These are phyloP conservation scores for Mycena leptocephala DNA, from an alignment of 768 basidiomycete species.

Conservation along the genomic window DNA sequence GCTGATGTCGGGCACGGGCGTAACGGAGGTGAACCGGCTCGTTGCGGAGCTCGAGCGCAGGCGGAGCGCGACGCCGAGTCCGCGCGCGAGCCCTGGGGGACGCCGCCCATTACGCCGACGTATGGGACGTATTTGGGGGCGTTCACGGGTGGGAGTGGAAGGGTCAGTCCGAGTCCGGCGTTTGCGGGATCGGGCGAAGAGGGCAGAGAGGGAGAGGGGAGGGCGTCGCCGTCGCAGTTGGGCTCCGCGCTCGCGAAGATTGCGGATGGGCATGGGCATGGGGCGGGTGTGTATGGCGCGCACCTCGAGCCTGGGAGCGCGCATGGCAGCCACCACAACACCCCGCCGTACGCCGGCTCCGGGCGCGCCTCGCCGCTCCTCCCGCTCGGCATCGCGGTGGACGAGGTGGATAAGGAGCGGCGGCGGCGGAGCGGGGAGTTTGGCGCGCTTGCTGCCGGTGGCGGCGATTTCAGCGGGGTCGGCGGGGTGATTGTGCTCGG, in stretches of 20 bases:
- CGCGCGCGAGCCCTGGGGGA: not conserved
- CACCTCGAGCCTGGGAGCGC: not conserved
- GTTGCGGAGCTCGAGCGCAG: constrained; percentile 31
- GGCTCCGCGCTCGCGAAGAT: constrained; percentile 23
- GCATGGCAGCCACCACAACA: not conserved
- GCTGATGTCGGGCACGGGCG: constrained; percentile 25
- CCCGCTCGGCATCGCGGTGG: constrained; percentile 36
- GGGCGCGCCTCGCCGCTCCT: constrained; percentile 31
- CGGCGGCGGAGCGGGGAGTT: constrained; percentile 9
- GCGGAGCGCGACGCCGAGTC: constrained; percentile 28
- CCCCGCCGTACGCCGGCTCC: not conserved
- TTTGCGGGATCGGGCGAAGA: no score
- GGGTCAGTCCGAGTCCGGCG: not conserved
- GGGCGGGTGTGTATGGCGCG: constrained; percentile 3
- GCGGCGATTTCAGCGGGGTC: not conserved
- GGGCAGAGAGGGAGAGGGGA: no score
- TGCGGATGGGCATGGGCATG: not conserved
- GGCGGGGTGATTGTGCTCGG: not conserved
- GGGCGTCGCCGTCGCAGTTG: constrained; percentile 19
- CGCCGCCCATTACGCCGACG: not conserved
- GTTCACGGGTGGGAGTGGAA: not conserved
- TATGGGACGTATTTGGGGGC: no score
- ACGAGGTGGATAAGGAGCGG: constrained; percentile 38
- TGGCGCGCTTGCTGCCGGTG: not conserved
- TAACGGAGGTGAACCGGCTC: constrained; percentile 32